These are phyloP conservation scores for Aegilops sharonensis DNA, from an alignment of 176 grass and related monocot species.

Conservation along the genomic window DNA sequence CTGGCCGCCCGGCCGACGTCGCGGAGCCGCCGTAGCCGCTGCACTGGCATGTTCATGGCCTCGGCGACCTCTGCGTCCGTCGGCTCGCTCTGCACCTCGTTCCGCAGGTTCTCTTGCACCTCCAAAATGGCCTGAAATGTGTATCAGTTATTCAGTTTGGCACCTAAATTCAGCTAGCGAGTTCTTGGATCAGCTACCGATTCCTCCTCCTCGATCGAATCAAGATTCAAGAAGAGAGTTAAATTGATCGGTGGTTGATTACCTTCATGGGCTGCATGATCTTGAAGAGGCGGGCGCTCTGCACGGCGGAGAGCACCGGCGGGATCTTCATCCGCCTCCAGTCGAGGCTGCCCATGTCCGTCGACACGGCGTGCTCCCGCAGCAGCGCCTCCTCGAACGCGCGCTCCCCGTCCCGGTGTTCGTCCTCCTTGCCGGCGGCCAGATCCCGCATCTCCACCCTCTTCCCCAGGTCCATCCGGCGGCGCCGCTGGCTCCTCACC, in stretches of 20 bases:
- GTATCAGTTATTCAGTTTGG: neutral
- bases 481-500: conserved; percentile 35
- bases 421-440: neutral
- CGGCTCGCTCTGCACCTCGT: conserved; percentile 49
- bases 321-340: conserved; percentile 95
- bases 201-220: neutral
- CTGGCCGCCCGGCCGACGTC: conserved; percentile 54
- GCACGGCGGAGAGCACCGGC: conserved; percentile 57
- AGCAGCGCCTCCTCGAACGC: conserved; percentile 61
- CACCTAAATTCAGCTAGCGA: neutral
- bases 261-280: conserved; percentile 88
- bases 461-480: conserved; percentile 59
- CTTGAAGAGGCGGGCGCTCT: conserved; percentile 72
- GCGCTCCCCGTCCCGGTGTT: conserved; percentile 27
- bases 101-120: conserved; percentile 50
- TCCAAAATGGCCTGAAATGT: conserved; percentile 42
- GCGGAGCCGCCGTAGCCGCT: conserved; percentile 42
- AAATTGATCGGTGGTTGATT: neutral
- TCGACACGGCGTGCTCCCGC: conserved; percentile 49
- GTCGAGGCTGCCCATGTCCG: conserved; percentile 72
- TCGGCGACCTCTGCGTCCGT: conserved; percentile 52
- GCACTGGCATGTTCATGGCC: conserved; percentile 46
- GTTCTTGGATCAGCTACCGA: neutral
- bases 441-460: conserved; percentile 44
- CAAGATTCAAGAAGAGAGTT: neutral